Evolutionary conservation across 2,329 filamentous ascomycete genomes (phyloP), one percentile per base, ranked within the genome.

Genomic region (Beauveria caledonica): DNA sequence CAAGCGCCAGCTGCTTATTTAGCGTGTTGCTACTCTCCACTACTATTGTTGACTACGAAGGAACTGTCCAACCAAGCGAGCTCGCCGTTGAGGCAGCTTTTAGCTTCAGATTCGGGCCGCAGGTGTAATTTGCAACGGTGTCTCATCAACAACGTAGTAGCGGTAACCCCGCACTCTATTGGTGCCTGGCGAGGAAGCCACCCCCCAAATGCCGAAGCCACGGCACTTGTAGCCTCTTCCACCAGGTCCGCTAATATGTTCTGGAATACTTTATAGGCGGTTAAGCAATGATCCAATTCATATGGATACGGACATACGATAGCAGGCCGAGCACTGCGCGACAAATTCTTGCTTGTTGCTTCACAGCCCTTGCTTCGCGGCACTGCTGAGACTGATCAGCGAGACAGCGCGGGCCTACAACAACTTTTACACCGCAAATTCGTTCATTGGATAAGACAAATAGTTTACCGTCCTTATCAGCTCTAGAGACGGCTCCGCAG

Each of bases 1-100:
- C 50, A 55, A 56, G 58, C 58, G 51, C 58, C 51, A 17, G 48
- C 36, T 59, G 13, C 23, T 51, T 51, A 58, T n/a, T 51, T 51
- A 58, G 56, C 56, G 46, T 59, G 15, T 11, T 33, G 39, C n/a
- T 23, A 1, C 46, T 52, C 33, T 44, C 56, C 56, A 59, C 56
- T 27, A 19, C n/a, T 21, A 3, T 19, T 19, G 11, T 42, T 25
- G 17, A 27, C 19, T 13, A 36, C 11, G 33, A 36, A 36, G 33
- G 5, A 36, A 36, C 33, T 36, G 33, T n/a, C n/a, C 50, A 40
- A 11, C 40, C 51, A 42, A 13, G 39, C 19, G 21, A n/a, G 9
- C 23, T 13, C 21, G 10, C 40, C 21, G 36, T 29, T 10, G 5
- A 9, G 13, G 25, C 19, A 42, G 3, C 27, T 10, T 40, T 29